Evolutionary conservation across 441 rosid species (phyloP), one percentile per base, ranked within the genome.

Genomic region (Adansonia grandidieri): DNA sequence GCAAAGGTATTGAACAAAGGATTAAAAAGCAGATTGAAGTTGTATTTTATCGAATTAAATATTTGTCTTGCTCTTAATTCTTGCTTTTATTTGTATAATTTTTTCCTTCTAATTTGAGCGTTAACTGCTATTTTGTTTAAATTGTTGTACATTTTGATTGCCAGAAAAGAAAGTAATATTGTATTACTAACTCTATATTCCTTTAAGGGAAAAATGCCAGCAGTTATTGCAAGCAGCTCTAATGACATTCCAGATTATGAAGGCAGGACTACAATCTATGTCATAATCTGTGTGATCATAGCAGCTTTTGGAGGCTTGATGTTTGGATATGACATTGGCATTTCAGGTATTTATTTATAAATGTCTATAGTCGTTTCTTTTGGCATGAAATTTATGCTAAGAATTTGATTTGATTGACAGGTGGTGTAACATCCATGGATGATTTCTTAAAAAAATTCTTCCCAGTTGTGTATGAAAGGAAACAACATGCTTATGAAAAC

Each of bases 371-470:
- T 32, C 37, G 37, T 32, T 32, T 32, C 37, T 32, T 32, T 32
- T 32, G 37, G 37, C 4, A 32, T 32, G 37, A 32, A 32, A 32
- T 32, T 32, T 32, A 32, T 90, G 54, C 54, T n/a, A 70, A 48
- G 9, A 6, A 70, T 60, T 47, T 37, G 14, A 54, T 64, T 20
- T 7, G n/a, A 9, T 47, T 14, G 3, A n/a, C 80, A 87, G 93
- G 91, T 9, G 93, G 96, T 8, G 89, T 91, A 40, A 82, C 88
- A 14, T 54, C 89, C 22, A 90, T 91, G 96, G 91, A 89, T 51
- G 90, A 85, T 67, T 92, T 90, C 87, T 77, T 92, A 78, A 71
- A 78, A 50, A 61, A 80, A 20, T 90, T 92, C 82, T 90, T 92
- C 71, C 85, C 82, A 1, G 4, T 5, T 0, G 88, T 92, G 47